Conservation (phyloP, 352 stramenopile species). For the Pythium coloratum region DNA sequence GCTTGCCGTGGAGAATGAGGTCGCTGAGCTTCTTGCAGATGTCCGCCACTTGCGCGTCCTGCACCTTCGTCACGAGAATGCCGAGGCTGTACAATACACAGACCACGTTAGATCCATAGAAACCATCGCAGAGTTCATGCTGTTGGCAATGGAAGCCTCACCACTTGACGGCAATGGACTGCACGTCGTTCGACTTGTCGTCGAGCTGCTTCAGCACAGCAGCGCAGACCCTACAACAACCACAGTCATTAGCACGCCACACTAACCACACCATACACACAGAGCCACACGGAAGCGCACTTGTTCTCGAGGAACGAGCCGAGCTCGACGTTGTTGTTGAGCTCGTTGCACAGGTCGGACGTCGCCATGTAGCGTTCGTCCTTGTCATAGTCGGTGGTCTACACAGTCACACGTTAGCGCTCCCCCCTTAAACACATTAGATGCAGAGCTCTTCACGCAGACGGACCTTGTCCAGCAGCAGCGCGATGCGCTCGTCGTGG, state of each 20-base stretch:
- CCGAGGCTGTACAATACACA: constrained; percentile 60
- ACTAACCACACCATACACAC: not conserved
- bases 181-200: constrained; percentile 99
- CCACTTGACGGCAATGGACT: constrained; percentile 93
- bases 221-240: constrained; percentile 85
- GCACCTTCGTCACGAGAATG: constrained; percentile 96
- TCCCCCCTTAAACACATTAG: not conserved
- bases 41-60: constrained; percentile 93
- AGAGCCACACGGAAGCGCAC: constrained; percentile 35
- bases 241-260: not conserved
- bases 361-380: constrained; percentile 99
- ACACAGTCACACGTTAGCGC: not conserved
- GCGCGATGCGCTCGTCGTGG: constrained; percentile 77
- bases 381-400: constrained; percentile 93
- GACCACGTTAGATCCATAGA: not conserved
- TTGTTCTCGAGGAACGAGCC: constrained; percentile 81
- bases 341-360: constrained; percentile 96
- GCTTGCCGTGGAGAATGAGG: constrained; percentile 96
- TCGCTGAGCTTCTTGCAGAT: constrained; percentile 97
- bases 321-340: constrained; percentile 93
- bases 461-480: constrained; percentile 79
- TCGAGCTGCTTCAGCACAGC: constrained; percentile 96
- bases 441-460: not conserved
- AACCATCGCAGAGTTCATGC: too few species aligned
- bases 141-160: constrained; percentile 17